A percentile compares a stretch with the other conserved stretches of the same genome.
These are phyloP conservation scores for Irpex rosettiformis DNA, from an alignment of 1,284 basidiomycete species.

Conservation along the genomic window DNA sequence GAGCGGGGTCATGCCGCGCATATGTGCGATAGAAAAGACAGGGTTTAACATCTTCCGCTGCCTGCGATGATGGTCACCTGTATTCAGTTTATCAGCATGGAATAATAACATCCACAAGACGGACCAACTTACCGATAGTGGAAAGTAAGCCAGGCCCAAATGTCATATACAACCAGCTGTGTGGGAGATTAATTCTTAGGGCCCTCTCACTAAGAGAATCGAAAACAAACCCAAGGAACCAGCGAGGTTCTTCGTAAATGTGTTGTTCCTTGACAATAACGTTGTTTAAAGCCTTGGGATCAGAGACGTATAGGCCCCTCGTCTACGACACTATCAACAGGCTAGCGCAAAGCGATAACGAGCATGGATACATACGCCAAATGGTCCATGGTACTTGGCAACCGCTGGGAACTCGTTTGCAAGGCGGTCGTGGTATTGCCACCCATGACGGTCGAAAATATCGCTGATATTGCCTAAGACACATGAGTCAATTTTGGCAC, in stretches of 20 bases:
- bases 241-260: conserved; percentile 11
- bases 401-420: conserved; percentile 16
- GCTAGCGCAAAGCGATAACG: not conserved
- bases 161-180: conserved; percentile 13
- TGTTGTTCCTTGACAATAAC: conserved; percentile 16
- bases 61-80: conserved; percentile 28
- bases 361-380: conserved; percentile 13
- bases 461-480: conserved; percentile 17
- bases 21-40: conserved; percentile 29
- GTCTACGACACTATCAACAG: not conserved
- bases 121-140: conserved; percentile 12
- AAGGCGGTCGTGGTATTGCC: conserved; percentile 14
- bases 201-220: too few species aligned
- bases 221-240: conserved; percentile 6
- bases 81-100: not conserved
- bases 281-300: conserved; percentile 13
- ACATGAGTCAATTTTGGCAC: not conserved
- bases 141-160: conserved; percentile 21
- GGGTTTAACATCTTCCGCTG: conserved; percentile 33
- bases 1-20: conserved; percentile 31
- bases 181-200: too few species aligned
- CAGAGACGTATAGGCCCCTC: conserved; percentile 15
- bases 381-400: conserved; percentile 12
- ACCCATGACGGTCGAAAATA: conserved; percentile 18
- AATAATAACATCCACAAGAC: not conserved